These are phyloP conservation scores for Colletotrichum lini DNA, from an alignment of 2,329 filamentous ascomycete genomes.

Conservation along the genomic window DNA sequence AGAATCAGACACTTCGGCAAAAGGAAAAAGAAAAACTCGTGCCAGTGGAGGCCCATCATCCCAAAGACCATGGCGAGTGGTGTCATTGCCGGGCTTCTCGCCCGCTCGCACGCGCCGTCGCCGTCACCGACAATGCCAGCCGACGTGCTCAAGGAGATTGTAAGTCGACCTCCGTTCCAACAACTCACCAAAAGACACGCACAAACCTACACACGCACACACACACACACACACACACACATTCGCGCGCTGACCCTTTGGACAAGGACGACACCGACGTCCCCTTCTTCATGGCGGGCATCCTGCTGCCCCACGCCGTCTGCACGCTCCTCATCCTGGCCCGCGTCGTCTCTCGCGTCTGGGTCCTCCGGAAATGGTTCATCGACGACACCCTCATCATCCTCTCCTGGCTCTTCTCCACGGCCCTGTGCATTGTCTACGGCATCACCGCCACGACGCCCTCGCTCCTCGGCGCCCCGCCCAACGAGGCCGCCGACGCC, in stretches of 20 bases:
- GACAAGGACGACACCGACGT: conserved; percentile 41
- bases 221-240: no score
- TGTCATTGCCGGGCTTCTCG: conserved; percentile 5
- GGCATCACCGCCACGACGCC: conserved; percentile 48
- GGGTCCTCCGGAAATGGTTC: conserved; percentile 52
- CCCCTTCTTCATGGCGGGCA: conserved; percentile 49
- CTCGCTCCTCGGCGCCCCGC: conserved; percentile 41
- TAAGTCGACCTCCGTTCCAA: conserved; percentile 3
- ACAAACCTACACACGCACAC: background rate
- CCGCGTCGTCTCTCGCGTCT: conserved; percentile 48
- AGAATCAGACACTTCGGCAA: background rate
- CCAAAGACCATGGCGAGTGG: conserved; percentile 14
- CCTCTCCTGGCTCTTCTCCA: conserved; percentile 51
- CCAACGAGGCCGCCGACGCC: conserved; percentile 20
- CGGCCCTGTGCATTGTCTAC: conserved; percentile 51
- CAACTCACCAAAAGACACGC: background rate
- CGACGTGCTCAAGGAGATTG: conserved; percentile 20
- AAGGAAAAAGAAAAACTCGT: no score
- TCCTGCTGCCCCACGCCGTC: conserved; percentile 51
- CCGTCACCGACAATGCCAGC: conserved; percentile 3
- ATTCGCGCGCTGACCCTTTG: background rate
- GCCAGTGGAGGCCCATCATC: background rate
- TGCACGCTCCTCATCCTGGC: conserved; percentile 51
- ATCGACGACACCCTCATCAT: conserved; percentile 52
- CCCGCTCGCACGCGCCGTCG: conserved; percentile 1